These are phyloP conservation scores for Cyphellophora europaea DNA, from an alignment of 2,329 filamentous ascomycete species.

Conservation along the genomic window DNA sequence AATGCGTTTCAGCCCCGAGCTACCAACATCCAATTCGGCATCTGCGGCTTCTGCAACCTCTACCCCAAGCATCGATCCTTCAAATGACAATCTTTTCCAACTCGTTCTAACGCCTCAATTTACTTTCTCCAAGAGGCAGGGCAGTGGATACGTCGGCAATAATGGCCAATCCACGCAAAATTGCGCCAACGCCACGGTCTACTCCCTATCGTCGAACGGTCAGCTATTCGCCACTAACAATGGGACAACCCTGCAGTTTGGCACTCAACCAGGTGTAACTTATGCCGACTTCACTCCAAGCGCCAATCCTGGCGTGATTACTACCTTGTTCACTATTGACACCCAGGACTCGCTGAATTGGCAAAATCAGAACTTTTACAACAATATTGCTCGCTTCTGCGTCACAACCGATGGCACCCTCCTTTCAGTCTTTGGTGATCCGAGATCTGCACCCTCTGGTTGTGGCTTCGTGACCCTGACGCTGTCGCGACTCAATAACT, in stretches of 20 bases:
- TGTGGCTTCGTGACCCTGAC: constrained; percentile 15
- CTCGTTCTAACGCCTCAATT: not conserved
- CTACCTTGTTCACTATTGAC: constrained; percentile 16
- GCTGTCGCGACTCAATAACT: constrained; percentile 5
- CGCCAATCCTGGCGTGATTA: constrained; percentile 11
- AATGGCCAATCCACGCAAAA: constrained; percentile 9
- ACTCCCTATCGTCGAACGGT: constrained; percentile 12
- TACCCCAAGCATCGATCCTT: constrained; percentile 6
- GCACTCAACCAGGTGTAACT: constrained; percentile 7
- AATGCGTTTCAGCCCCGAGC: not conserved
- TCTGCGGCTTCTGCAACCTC: constrained; percentile 13
- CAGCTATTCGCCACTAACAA: constrained; percentile 14
- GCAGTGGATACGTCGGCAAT: constrained; percentile 7
- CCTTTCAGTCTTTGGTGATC: constrained; percentile 13
- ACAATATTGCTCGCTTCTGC: constrained; percentile 14
- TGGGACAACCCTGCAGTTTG: constrained; percentile 13
- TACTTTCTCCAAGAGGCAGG: constrained; percentile 5
- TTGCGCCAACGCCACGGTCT: constrained; percentile 11
- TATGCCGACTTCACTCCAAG: constrained; percentile 14
- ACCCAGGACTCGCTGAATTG: constrained; percentile 12
- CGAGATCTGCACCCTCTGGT: constrained; percentile 7
- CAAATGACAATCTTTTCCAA: not conserved
- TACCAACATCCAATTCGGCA: constrained; percentile 13
- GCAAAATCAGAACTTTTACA: constrained; percentile 13
- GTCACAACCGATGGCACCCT: constrained; percentile 12